Percentiles rank a stretch among this genome's conserved stretches.
phyloP scores from a whole-genome alignment of 805 yeast genomes.

The Clavispora santaluciae region DNA sequence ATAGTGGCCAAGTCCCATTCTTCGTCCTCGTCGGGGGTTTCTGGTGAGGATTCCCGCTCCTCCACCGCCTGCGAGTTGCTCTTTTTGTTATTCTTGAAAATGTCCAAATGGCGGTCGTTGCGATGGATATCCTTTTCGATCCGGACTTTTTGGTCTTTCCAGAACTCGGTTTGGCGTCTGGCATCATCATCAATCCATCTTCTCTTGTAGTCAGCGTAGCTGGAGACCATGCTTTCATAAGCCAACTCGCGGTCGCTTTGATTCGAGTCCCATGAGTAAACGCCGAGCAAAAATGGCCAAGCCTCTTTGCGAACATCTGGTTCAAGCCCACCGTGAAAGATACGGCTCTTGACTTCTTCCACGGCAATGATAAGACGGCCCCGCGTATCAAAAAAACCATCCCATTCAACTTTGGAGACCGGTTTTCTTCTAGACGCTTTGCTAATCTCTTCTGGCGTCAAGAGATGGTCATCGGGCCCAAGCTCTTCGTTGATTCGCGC shows the following conservation, averaged over 20 bases:
- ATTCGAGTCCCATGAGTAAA: slow-evolving; percentile 87
- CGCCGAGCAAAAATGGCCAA: slow-evolving; percentile 81
- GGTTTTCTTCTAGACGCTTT: slow-evolving; percentile 63
- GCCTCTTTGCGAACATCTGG: slow-evolving; percentile 59
- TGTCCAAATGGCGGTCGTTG: slow-evolving; percentile 73
- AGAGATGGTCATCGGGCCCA: slow-evolving; percentile 41
- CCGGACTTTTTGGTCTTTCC: slow-evolving; percentile 85
- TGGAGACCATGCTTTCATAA: slow-evolving; percentile 48
- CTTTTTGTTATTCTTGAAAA: slow-evolving; percentile 50
- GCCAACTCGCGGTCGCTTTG: slow-evolving; percentile 60
- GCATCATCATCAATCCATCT: slow-evolving; percentile 63
- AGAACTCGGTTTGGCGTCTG: slow-evolving; percentile 52
- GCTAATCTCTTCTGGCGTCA: slow-evolving; percentile 56
- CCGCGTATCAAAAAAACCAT: slow-evolving; percentile 68
- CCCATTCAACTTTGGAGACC: slow-evolving; percentile 75
- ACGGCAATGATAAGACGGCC: slow-evolving; percentile 74
- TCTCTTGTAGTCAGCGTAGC: slow-evolving; percentile 60
- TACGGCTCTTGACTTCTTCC: slow-evolving; percentile 71
- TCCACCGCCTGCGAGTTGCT: not conserved
- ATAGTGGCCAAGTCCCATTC: slow-evolving; percentile 62
- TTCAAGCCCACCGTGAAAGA: slow-evolving; percentile 87
- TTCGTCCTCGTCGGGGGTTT: slow-evolving; percentile 34
- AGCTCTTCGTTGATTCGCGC: slow-evolving; percentile 54
- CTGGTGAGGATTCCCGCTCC: slow-evolving; percentile 25
- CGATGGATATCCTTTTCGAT: slow-evolving; percentile 92